These are phyloP conservation scores for Podaxis sp. DNA, from an alignment of 768 basidiomycete species.

Conservation along the genomic window DNA sequence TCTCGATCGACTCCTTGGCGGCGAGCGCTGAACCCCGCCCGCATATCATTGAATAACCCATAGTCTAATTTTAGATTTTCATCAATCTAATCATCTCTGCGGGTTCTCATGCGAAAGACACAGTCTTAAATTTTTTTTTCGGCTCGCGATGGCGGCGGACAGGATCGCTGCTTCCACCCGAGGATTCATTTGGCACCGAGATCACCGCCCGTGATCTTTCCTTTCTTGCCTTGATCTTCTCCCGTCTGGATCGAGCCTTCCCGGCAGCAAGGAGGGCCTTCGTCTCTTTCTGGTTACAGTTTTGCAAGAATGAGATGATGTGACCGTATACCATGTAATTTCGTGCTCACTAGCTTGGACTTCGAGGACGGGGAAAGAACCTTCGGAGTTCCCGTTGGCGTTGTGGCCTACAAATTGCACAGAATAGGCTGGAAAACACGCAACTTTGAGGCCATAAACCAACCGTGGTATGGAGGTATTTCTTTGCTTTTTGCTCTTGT, in stretches of 20 bases:
- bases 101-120: not conserved
- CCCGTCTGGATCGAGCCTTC: conserved; percentile 37
- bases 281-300: conserved; percentile 28
- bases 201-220: not conserved
- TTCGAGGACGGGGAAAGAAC: not conserved
- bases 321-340: not conserved
- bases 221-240: conserved; percentile 35
- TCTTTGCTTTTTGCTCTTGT: conserved; percentile 40
- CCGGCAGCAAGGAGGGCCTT: conserved; percentile 38
- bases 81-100: not conserved
- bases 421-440: not conserved
- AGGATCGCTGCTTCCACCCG: not conserved
- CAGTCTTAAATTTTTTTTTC: not conserved
- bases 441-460: not conserved
- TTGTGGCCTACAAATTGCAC: not conserved
- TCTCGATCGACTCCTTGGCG: no score
- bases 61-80: no score
- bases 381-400: not conserved
- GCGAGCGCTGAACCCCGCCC: no score
- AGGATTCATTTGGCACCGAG: not conserved
- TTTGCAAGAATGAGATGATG: not conserved
- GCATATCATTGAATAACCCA: no score
- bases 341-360: not conserved
- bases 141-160: not conserved
- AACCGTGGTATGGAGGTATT: conserved; percentile 33